Base-by-base conservation (phyloP, 768 basidiomycete species). In the Mycena capillaripes region DNA sequence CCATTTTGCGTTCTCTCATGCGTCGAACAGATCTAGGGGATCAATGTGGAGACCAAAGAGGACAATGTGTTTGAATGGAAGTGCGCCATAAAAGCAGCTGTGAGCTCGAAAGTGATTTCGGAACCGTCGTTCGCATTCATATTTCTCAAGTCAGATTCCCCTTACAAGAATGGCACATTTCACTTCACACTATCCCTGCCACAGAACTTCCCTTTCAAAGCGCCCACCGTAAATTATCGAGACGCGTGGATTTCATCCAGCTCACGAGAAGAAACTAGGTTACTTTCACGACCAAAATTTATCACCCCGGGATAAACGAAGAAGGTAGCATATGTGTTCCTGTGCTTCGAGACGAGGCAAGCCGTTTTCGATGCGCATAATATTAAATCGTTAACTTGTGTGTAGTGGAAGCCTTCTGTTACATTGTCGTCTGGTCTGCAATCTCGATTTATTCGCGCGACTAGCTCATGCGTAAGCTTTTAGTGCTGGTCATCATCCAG, bases 241-340 rank as follows among this genome's bases (percentile, higher is more conserved):
- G 50, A 46, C 57, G 30, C 46, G 19, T 63, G 25, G 36, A 48
- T 40, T 32, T 42, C 12, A 23, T 19, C 29, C 30, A 17, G 36
- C 58, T 71, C 27, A 71, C 38, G 48, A 48, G 50, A 29, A 65
- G 46, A n/a, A n/a, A 63, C 76, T 77, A 96, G 95, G 93, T 96
- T 48, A 90, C 89, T 42, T 96, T 96, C 81, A 90, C 85, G 46
- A 96, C 95, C 66, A 95, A 91, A 87, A 92, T 96, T 55, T 96
- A 96, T 79, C 95, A 96, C 81, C 95, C 95, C 30, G 95, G 95
- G 42, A 93, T 96, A 80, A 95, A 96, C 73, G 95, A 96, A 67
- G 94, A 96, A 79, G 95, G 95, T 38, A 86, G 89, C 27, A 96
- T 96, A 68, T 96, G 95, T 79, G 90, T 96, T 36, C 92, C 95